Base-by-base conservation (phyloP, 1,284 basidiomycete species). In the Papiliotrema fonsecae region DNA sequence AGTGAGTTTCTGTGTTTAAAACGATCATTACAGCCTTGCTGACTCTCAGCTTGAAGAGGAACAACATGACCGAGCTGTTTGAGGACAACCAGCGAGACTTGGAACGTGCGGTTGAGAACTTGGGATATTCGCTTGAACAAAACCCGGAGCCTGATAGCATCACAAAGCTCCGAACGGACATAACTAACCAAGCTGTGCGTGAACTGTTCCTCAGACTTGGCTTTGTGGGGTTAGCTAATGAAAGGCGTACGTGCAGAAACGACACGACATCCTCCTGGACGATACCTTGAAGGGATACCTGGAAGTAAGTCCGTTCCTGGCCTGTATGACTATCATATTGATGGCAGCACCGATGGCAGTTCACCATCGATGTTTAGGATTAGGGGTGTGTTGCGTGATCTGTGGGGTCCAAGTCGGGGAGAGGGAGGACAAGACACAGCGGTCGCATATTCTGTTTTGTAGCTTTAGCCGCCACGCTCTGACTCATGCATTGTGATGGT, bases 81-180 rank as follows among this genome's bases (percentile, higher is more conserved):
- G 94, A 97, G 74, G 93, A 97, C 74, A 97, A 97, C 67, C 94
- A 98, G 75, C 81, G 90, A 65, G 92, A 98, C 69, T 77, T 98
- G 37, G 94, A 98, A 74, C 81, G 82, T 56, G 94, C 94, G 0
- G 93, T 97, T 2, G 96, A 98, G 68, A 88, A 94, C 54, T 79
- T 98, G 3, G 89, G 90, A 0, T 93, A 94, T 69, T 76, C 96
- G 38, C 77, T 98, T 27, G 94, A 98, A 75, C 82, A 83, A 41
- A 89, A 88, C 21, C 85, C 97, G 55, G 91, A 97, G 58, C 76
- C 85, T 2, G 87, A 91, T 57, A 81, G 80, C 44, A 92, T 97
- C 62, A 79, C 87, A 16, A 77, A 80, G 13, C 75, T 98, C 51
- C 81, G 93, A 49, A 87, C 93, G 75, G 87, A 89, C 72, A 89